Conservation (phyloP, 176 grass and related monocot species). For the Echinochloa phyllopogon region DNA sequence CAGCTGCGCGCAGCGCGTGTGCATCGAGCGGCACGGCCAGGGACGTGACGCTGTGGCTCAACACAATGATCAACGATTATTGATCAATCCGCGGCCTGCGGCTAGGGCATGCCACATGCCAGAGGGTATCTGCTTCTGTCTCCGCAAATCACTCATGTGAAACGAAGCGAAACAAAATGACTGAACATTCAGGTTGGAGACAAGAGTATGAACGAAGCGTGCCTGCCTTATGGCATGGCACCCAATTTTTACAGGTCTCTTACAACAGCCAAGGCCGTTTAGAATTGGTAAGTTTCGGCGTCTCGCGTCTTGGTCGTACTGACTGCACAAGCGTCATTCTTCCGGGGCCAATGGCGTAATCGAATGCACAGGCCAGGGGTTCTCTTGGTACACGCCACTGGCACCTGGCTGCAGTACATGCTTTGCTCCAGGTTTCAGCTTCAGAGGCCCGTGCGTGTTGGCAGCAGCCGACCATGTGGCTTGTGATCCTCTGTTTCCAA, state of each 20-base stretch:
- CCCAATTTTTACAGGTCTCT: not conserved
- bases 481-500: not conserved
- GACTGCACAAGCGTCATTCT: constrained; percentile 23
- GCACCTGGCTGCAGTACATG: constrained; percentile 50
- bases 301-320: constrained; percentile 35
- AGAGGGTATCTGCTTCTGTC: too few relatives aligned
- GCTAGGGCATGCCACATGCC: too few relatives aligned
- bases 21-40: not conserved
- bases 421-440: constrained; percentile 60
- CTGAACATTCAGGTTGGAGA: not conserved
- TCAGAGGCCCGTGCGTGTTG: constrained; percentile 41
- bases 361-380: constrained; percentile 46
- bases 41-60: not conserved
- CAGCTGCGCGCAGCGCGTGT: too few relatives aligned
- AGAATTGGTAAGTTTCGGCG: constrained; percentile 38
- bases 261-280: not conserved
- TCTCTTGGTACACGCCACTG: constrained; percentile 42
- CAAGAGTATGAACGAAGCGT: not conserved
- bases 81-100: too few relatives aligned
- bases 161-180: not conserved
- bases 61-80: not conserved
- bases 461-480: constrained; percentile 18
- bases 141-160: not conserved
- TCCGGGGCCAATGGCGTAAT: constrained; percentile 41
- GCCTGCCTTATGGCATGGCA: not conserved